Evolutionary conservation across 2,329 filamentous ascomycete species (phyloP).

Genomic region (Tothia fuscella): DNA sequence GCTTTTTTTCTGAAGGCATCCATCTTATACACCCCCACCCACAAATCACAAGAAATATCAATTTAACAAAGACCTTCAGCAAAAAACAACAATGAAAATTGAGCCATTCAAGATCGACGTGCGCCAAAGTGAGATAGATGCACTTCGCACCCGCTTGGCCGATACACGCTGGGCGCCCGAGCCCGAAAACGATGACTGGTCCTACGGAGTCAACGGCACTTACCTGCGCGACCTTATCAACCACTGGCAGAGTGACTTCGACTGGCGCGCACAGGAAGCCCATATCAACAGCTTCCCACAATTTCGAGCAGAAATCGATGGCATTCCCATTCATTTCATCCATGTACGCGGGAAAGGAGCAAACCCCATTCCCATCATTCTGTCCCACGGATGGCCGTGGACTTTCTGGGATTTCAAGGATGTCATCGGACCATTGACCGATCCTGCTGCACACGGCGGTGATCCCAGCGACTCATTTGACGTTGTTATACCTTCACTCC

Average conservation of each 20-base stretch:
- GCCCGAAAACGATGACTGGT: conserved; percentile 9
- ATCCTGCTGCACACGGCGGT: conserved; percentile 4
- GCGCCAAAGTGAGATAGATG: conserved; percentile 13
- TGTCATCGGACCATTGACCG: conserved; percentile 7
- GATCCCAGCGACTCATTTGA: conserved; percentile 8
- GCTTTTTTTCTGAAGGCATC: too few species aligned
- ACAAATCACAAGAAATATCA: too few species aligned
- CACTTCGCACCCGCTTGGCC: conserved; percentile 15
- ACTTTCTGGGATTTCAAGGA: conserved; percentile 16
- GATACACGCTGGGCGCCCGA: conserved; percentile 16
- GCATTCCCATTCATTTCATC: conserved; percentile 11
- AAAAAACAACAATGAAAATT: background rate
- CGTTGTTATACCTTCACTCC: conserved; percentile 9
- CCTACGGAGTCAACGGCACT: conserved; percentile 9
- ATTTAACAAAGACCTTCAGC: conserved; percentile 6
- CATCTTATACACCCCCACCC: too few species aligned
- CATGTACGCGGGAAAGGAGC: conserved; percentile 12
- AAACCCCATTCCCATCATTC: conserved; percentile 11
- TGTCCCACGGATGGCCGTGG: conserved; percentile 15
- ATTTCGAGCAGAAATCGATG: conserved; percentile 12
- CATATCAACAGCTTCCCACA: conserved; percentile 13
- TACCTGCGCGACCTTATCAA: conserved; percentile 8
- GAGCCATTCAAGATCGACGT: conserved; percentile 8
- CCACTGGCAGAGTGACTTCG: conserved; percentile 13
- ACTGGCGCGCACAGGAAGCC: conserved; percentile 12